Conservation (phyloP, 2,329 filamentous ascomycete species). For the Talaromyces sp. region DNA sequence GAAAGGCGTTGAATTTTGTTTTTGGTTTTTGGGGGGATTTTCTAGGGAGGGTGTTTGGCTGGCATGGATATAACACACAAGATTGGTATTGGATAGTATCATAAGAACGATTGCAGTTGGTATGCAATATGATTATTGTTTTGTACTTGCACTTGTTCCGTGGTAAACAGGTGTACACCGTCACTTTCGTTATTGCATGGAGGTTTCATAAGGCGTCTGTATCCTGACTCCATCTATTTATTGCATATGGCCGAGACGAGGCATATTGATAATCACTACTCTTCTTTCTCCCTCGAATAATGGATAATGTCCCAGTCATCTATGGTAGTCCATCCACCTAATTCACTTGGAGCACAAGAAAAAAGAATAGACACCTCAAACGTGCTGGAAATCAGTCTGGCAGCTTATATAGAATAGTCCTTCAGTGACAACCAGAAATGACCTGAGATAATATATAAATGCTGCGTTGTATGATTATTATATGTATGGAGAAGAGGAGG, state of each 20-base stretch:
- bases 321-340: conserved; percentile 48
- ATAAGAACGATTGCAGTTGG: neutral
- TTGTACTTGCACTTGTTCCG: neutral
- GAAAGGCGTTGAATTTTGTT: neutral
- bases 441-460: neutral
- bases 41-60: conserved; percentile 6
- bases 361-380: conserved; percentile 48
- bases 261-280: neutral
- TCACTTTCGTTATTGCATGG: neutral
- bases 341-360: conserved; percentile 8
- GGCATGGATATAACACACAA: conserved; percentile 4
- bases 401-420: conserved; percentile 1
- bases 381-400: conserved; percentile 43
- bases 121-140: neutral
- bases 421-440: neutral
- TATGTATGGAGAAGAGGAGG: neutral
- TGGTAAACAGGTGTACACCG: neutral
- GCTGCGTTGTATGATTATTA: conserved; percentile 12
- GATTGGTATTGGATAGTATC: conserved; percentile 1
- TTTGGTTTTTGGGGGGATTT: neutral
- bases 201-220: neutral
- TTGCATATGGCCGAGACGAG: neutral
- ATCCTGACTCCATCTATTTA: neutral
- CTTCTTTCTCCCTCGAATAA: neutral
- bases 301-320: conserved; percentile 42